Evolutionary conservation across 805 yeast genomes (phyloP).

Genomic region (Komagataella mondaviorum): DNA sequence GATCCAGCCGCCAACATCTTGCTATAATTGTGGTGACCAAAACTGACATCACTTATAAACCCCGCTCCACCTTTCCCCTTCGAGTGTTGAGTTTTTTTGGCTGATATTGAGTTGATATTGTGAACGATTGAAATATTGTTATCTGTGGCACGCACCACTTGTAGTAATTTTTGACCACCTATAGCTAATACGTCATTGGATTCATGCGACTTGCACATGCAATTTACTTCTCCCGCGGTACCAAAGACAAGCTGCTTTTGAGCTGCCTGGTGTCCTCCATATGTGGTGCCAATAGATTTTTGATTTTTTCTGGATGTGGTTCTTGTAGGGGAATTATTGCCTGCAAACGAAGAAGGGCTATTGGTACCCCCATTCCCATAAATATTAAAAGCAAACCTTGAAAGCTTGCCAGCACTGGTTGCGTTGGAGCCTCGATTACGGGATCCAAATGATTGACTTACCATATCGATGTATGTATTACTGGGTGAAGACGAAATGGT

Average conservation of each 20-base stretch:
- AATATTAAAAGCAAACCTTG: constrained; percentile 46
- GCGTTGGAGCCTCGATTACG: background rate
- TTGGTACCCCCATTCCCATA: constrained; percentile 26
- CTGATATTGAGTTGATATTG: constrained; percentile 17
- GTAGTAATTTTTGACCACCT: constrained; percentile 28
- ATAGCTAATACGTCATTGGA: constrained; percentile 21
- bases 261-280: constrained; percentile 3
- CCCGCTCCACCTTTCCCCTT: constrained; percentile 19
- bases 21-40: constrained; percentile 26
- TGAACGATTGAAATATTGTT: constrained; percentile 17
- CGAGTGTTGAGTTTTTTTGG: constrained; percentile 11
- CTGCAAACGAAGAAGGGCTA: constrained; percentile 1
- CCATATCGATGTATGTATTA: background rate
- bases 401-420: constrained; percentile 16
- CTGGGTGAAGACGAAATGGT: background rate
- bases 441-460: background rate
- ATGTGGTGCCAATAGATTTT: constrained; percentile 10
- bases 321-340: background rate
- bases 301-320: constrained; percentile 1
- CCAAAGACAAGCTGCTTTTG: constrained; percentile 15
- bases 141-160: constrained; percentile 20
- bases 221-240: constrained; percentile 18
- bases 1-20: constrained; percentile 28
- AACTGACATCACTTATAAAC: constrained; percentile 25
- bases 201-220: constrained; percentile 18